These are phyloP conservation scores for Alloascoidea hylecoeti DNA, from an alignment of 805 yeast genomes.

Conservation along the genomic window DNA sequence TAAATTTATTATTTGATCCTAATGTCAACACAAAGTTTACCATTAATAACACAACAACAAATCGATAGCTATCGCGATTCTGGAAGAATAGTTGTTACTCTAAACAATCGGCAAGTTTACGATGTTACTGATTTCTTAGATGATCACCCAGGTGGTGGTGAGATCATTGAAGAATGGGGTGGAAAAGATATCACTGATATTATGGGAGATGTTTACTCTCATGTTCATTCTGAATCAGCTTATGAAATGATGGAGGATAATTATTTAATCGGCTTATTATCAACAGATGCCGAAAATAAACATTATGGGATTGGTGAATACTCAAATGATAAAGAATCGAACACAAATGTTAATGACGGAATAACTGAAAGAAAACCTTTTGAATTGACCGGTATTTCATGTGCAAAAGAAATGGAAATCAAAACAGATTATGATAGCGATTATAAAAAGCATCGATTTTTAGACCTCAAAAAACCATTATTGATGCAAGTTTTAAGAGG, in stretches of 20 bases:
- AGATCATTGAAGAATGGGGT: constrained; percentile 30
- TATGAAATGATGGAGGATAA: constrained; percentile 56
- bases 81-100: no score
- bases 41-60: no score
- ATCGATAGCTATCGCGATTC: no score
- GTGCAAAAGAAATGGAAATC: constrained; percentile 46
- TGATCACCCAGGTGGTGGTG: constrained; percentile 61
- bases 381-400: constrained; percentile 34
- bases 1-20: no score
- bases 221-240: constrained; percentile 55
- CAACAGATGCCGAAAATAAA: constrained; percentile 55
- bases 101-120: constrained; percentile 69
- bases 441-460: constrained; percentile 50
- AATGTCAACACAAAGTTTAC: no score
- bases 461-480: constrained; percentile 58
- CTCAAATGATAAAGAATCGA: constrained; percentile 18
- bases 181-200: constrained; percentile 29
- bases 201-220: constrained; percentile 48
- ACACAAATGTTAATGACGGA: constrained; percentile 18
- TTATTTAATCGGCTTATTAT: constrained; percentile 58
- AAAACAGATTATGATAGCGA: constrained; percentile 58
- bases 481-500: constrained; percentile 52
- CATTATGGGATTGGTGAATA: constrained; percentile 18
- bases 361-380: constrained; percentile 16
- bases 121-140: constrained; percentile 64